Evolutionary conservation across 768 basidiomycete genomes (phyloP).

Genomic region (Leccinum boreale): DNA sequence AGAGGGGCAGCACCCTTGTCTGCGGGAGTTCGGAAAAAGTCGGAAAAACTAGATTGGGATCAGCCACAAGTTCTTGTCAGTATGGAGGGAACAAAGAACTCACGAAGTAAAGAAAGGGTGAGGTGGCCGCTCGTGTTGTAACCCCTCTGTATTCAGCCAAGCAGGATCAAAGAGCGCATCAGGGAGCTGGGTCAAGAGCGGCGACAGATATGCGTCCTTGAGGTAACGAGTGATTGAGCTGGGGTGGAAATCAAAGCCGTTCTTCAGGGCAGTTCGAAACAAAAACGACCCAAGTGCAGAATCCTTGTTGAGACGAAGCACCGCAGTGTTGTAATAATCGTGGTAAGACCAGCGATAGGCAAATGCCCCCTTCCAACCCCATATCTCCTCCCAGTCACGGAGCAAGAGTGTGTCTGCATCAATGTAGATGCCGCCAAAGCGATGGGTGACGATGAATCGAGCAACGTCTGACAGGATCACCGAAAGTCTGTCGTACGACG

Average conservation of each 20-base stretch:
- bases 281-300: conserved; percentile 87
- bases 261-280: conserved; percentile 89
- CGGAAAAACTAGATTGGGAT: conserved; percentile 55
- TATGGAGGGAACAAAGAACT: conserved; percentile 14
- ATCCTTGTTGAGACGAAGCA: conserved; percentile 83
- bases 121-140: conserved; percentile 85
- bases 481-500: conserved; percentile 73
- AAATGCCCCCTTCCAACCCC: conserved; percentile 93
- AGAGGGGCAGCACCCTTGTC: conserved; percentile 74
- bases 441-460: conserved; percentile 91
- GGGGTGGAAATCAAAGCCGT: conserved; percentile 91
- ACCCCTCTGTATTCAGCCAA: conserved; percentile 90
- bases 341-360: conserved; percentile 94
- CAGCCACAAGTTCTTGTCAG: not conserved
- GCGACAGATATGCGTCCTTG: conserved; percentile 77
- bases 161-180: conserved; percentile 94
- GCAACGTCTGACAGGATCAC: conserved; percentile 96
- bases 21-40: conserved; percentile 77
- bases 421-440: conserved; percentile 91
- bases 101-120: conserved; percentile 90
- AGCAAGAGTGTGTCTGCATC: conserved; percentile 92
- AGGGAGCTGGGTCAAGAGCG: conserved; percentile 73
- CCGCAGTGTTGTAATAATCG: conserved; percentile 91
- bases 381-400: conserved; percentile 95
- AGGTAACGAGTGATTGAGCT: conserved; percentile 87